Evolutionary conservation across 331 rosid species (phyloP).

Genomic region (Dryas integrifolia): DNA sequence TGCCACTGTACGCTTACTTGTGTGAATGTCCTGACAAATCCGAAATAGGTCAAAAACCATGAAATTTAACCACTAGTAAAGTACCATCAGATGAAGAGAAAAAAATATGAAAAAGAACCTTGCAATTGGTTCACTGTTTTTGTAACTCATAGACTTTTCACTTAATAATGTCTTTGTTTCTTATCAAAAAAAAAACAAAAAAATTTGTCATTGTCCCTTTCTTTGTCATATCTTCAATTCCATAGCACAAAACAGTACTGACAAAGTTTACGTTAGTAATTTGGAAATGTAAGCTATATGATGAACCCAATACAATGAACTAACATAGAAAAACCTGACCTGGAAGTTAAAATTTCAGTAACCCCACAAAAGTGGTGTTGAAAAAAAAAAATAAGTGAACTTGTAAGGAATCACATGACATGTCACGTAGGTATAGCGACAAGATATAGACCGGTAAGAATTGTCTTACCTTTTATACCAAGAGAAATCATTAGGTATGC

Average conservation of each 20-base stretch:
- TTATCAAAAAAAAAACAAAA: too few relatives aligned
- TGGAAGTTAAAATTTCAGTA: too few relatives aligned
- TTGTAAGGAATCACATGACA: neutral
- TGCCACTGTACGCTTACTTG: constrained; percentile 99
- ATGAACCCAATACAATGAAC: too few relatives aligned
- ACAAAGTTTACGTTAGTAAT: too few relatives aligned
- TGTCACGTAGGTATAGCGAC: neutral
- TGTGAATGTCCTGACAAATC: constrained; percentile 80
- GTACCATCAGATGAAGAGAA: neutral
- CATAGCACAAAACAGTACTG: too few relatives aligned
- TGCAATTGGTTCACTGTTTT: neutral
- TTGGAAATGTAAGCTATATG: too few relatives aligned
- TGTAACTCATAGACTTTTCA: neutral
- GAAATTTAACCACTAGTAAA: neutral
- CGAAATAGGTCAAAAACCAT: neutral
- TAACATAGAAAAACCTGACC: too few relatives aligned
- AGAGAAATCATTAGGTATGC: constrained; percentile 98
- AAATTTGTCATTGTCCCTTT: too few relatives aligned
- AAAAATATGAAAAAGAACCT: neutral
- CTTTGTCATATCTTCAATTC: too few relatives aligned
- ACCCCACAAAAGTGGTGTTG: neutral
- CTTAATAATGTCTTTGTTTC: neutral
- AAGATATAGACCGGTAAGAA: neutral
- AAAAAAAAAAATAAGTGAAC: neutral
- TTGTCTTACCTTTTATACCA: constrained; percentile 88